Base-by-base conservation (phyloP, 2,329 filamentous ascomycete genomes). In the Aspergillus oerlinghausenensis region DNA sequence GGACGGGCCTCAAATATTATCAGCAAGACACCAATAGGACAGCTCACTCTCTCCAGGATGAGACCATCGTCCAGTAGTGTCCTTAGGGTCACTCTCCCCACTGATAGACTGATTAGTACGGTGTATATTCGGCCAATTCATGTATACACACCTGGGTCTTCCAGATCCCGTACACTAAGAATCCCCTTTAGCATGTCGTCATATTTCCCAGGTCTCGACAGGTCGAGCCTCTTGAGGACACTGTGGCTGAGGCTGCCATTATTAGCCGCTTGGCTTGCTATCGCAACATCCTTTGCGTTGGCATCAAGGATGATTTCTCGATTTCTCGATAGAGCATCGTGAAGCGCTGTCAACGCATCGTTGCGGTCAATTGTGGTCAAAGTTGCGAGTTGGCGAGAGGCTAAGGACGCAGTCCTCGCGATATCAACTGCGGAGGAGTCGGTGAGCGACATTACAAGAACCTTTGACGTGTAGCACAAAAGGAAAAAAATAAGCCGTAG, bases 1-100 rank as follows among this genome's bases (percentile, higher is more conserved):
- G 94, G 94, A 7, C 94, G 88, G 38, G 94, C 94, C 77, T 99
- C 94, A 70, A 99, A 99, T 70, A 99, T 97, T 76, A 99, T 94
- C 64, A 99, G 84, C 45, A 99, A 84, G n/a, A 97, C 92, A 58
- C 94, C 94, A 65, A 99, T 97, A 5, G 94, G 94, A 71, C 91
- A 96, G 43, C 90, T 92, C 49, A 96, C 89, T 60, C 92, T 87
- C 71, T 96, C 91, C 58, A 99, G 82, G 52, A 88, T 82, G 53
- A 99, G 82, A 53, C 87, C 88, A 65, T 97, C 89, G 73, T 97
- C 94, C 10, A 99, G 83, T 56, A 87, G 84, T 48, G 92, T 97
- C 60, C 88, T 86, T 68, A 96, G 80, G 43, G 90, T 92, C 54
- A 94, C 82, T 70, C 88, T 88, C 67, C 93, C 93, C 67, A 97